Evolutionary conservation across 352 stramenopile genomes (phyloP), one percentile per base, ranked within the genome.

Genomic region (Phytopythium kandeliae): DNA sequence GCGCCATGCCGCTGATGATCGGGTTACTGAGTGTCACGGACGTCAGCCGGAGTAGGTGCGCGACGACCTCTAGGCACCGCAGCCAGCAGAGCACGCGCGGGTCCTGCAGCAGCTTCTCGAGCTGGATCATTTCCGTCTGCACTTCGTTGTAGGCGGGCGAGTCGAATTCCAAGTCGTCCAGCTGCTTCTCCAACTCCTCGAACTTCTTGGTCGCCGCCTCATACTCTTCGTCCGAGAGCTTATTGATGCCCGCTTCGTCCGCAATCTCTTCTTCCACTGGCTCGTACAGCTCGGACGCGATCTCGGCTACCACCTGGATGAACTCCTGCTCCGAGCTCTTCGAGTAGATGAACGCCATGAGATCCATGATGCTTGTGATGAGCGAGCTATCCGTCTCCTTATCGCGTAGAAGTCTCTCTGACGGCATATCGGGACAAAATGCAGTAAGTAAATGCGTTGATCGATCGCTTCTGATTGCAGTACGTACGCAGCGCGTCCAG

Each of bases 201-300:
- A 89, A 86, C n/a, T 74, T 69, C 24, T 59, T 48, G 1, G 78
- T 78, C 4, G 77, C 74, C 0, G 56, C 65, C 33, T 78, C 72
- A 4, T 69, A 72, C 43, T 87, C 71, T 57, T 86, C 71, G 6
- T 78, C 71, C 17, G 67, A 72, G 9, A 85, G 40, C 13, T 72
- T 73, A 16, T 48, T 54, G 42, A 58, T 55, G 10, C 55, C 64
- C 5, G 55, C 43, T 42, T 55, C 63, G 21, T 13, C n/a, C 21
- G 43, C 46, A 24, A 21, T 41, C 4, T 52, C 46, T 8, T 36
- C 31, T 47, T 91, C 78, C 21, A 92, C 67, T 0, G 67, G 64
- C 31, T 92, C 81, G 48, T 89, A 92, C 58, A 92, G 54, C 44
- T 92, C 81, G 4, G 72, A 86, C 35, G 81, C 72, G 30, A 89